A percentile compares a stretch with the other conserved stretches of the same genome.
phyloP scores from a whole-genome alignment of 345 rosid species.

The Citrus reticulata region DNA sequence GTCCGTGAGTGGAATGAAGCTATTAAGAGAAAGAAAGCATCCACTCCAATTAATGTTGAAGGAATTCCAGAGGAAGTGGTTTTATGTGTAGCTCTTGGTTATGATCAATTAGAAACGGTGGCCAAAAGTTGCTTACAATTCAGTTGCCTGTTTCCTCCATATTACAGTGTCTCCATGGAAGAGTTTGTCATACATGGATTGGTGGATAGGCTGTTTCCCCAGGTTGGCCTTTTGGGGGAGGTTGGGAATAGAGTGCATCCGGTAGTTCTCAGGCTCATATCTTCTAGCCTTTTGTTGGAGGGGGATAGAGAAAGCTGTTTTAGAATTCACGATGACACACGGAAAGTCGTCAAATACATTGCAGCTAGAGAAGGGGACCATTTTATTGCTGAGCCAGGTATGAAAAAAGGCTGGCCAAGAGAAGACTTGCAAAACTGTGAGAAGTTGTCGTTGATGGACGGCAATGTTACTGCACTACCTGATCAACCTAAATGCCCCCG shows the following conservation, averaged over 20 bases:
- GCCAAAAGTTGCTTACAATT: neutral
- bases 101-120: neutral
- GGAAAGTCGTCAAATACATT: neutral
- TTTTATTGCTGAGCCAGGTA: neutral
- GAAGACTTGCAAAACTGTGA: conserved; percentile 2
- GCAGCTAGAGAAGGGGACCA: neutral
- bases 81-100: conserved; percentile 3
- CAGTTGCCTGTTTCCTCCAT: conserved; percentile 2
- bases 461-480: conserved; percentile 14
- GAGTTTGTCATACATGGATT: conserved; percentile 1
- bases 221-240: neutral
- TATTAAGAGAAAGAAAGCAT: neutral
- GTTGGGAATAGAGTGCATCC: neutral
- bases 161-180: neutral
- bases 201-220: neutral
- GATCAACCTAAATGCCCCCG: conserved; percentile 20
- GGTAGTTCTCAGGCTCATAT: neutral
- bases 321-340: neutral
- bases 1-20: conserved; percentile 12
- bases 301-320: neutral
- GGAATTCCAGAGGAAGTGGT: conserved; percentile 13
- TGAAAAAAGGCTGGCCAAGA: conserved; percentile 7
- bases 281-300: neutral
- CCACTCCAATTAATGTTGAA: neutral
- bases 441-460: neutral